phyloP scores from a whole-genome alignment of 306 rosid genomes.

The Erythrophleum fordii region DNA sequence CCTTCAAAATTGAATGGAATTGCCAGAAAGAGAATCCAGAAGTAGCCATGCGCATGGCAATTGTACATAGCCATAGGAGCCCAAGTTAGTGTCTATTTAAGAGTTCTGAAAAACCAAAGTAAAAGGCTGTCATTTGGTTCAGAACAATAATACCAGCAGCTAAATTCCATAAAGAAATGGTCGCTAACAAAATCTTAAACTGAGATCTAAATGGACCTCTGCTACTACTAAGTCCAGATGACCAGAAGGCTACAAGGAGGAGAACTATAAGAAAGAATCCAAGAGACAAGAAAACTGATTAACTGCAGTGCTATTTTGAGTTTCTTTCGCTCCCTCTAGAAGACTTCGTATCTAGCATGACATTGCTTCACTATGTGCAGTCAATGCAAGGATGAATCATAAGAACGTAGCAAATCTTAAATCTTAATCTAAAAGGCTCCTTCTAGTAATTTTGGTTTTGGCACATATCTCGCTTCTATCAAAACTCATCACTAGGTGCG shows the following conservation, averaged over 20 bases:
- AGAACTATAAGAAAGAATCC: background rate
- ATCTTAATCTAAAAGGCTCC: background rate
- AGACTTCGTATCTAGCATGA: slow-evolving; percentile 16
- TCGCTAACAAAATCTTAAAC: slow-evolving; percentile 10
- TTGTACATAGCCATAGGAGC: slow-evolving; percentile 26
- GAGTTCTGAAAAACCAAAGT: slow-evolving; percentile 37
- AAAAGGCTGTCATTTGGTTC: slow-evolving; percentile 43
- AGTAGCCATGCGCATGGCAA: slow-evolving; percentile 25
- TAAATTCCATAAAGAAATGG: slow-evolving; percentile 37
- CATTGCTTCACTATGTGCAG: slow-evolving; percentile 19
- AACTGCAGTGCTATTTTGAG: background rate
- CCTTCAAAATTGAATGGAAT: slow-evolving; percentile 30
- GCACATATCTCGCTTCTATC: background rate
- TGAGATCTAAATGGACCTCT: background rate
- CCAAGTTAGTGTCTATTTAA: slow-evolving; percentile 31
- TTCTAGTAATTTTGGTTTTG: background rate
- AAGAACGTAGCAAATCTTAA: background rate
- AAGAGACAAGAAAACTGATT: background rate
- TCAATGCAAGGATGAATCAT: slow-evolving; percentile 1
- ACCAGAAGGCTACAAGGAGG: background rate
- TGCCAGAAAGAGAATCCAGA: slow-evolving; percentile 31
- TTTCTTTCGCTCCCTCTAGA: background rate
- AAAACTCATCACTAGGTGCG: background rate
- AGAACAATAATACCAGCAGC: slow-evolving; percentile 38
- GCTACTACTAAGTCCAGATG: slow-evolving; percentile 12